These are phyloP conservation scores for Mycena kentingensis DNA, from an alignment of 768 basidiomycete species.

Conservation along the genomic window DNA sequence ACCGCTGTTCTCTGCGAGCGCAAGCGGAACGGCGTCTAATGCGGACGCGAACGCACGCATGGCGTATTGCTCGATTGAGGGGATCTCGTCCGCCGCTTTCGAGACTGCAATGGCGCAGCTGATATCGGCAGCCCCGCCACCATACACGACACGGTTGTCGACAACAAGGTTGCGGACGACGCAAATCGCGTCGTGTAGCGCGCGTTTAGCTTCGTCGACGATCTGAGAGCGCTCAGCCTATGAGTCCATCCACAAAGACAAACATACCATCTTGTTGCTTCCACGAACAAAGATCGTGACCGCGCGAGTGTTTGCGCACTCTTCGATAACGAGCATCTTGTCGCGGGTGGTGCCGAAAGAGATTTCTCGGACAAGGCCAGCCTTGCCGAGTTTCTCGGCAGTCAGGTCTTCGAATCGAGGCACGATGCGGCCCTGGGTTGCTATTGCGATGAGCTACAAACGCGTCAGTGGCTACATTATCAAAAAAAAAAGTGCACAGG, in stretches of 20 bases:
- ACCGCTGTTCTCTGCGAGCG: constrained; percentile 97
- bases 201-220: constrained; percentile 97
- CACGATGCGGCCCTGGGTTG: constrained; percentile 96
- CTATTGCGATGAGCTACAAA: constrained; percentile 90
- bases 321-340: constrained; percentile 99
- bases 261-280: constrained; percentile 93
- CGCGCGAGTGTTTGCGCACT: constrained; percentile 94
- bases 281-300: constrained; percentile 98
- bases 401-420: constrained; percentile 97
- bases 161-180: constrained; percentile 94
- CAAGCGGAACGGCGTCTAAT: constrained; percentile 91
- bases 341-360: constrained; percentile 97
- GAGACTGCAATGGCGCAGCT: constrained; percentile 91
- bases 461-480: not conserved
- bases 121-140: constrained; percentile 97
- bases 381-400: constrained; percentile 86
- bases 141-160: constrained; percentile 97
- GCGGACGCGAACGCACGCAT: constrained; percentile 99
- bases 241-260: not conserved
- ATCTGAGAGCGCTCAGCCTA: constrained; percentile 55
- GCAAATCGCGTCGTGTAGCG: constrained; percentile 96
- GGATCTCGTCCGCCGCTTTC: constrained; percentile 96
- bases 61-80: constrained; percentile 98
- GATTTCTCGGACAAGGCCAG: constrained; percentile 91
- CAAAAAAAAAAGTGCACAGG: not conserved